A percentile compares a stretch with the other conserved stretches of the same genome.
Evolutionary conservation across 164 flowering plant genomes (phyloP).

Genomic region (Umbellularia californica): DNA sequence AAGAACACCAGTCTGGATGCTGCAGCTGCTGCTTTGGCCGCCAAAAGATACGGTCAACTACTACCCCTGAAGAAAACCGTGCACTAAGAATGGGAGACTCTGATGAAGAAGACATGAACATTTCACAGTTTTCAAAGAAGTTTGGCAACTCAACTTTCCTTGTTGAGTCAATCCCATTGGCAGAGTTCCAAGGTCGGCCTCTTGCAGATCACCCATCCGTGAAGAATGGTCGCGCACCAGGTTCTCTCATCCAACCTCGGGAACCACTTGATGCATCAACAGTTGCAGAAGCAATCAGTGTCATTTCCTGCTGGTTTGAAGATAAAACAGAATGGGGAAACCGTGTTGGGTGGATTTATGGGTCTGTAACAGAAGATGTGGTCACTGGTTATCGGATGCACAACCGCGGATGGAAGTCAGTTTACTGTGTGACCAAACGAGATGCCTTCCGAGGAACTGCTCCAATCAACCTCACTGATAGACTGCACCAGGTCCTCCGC

Average conservation of each 20-base stretch:
- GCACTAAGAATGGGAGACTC: conserved; percentile 41
- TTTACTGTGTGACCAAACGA: conserved; percentile 69
- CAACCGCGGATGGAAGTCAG: conserved; percentile 78
- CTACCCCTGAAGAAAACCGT: conserved; percentile 25
- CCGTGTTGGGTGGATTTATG: conserved; percentile 83
- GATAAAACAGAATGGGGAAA: conserved; percentile 90
- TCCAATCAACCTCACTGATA: conserved; percentile 73
- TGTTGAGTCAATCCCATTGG: conserved; percentile 56
- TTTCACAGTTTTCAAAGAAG: conserved; percentile 55
- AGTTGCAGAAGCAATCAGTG: conserved; percentile 77
- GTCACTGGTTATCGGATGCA: conserved; percentile 88
- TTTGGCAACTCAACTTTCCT: conserved; percentile 75
- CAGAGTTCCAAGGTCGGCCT: conserved; percentile 80
- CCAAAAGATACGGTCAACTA: background rate
- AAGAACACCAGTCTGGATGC: background rate
- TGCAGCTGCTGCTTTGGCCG: conserved; percentile 33
- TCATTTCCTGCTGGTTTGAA: conserved; percentile 78
- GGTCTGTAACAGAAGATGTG: conserved; percentile 81
- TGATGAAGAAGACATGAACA: conserved; percentile 40
- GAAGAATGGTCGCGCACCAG: conserved; percentile 69
- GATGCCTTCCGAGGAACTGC: conserved; percentile 82
- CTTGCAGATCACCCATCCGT: conserved; percentile 73
- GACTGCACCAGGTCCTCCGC: conserved; percentile 75
- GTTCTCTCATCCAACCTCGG: conserved; percentile 52
- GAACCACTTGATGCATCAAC: conserved; percentile 74